These are phyloP conservation scores for Austroboletus novae-zelandiae DNA, from an alignment of 1,284 basidiomycete species.

Conservation along the genomic window DNA sequence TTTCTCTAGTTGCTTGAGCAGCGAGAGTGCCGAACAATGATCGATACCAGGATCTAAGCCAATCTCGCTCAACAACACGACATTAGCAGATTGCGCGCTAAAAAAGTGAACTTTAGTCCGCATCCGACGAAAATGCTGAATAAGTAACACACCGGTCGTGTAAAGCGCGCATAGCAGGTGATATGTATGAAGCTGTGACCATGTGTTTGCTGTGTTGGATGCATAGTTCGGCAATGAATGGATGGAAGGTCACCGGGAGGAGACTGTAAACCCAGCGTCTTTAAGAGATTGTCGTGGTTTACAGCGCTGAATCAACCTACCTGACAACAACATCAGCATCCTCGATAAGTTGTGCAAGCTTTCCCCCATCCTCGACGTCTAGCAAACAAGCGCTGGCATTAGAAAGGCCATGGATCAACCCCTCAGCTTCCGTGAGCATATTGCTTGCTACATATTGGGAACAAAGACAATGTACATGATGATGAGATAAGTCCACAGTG, in stretches of 20 bases:
- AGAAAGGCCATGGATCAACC: constrained; percentile 49
- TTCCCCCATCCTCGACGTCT: constrained; percentile 57
- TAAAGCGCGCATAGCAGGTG: constrained; percentile 73
- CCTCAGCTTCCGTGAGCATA: constrained; percentile 57
- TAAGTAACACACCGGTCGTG: constrained; percentile 50
- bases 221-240: constrained; percentile 73
- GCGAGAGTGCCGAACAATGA: constrained; percentile 84
- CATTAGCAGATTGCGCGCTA: constrained; percentile 66
- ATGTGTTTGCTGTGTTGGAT: constrained; percentile 76
- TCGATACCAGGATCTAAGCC: constrained; percentile 97
- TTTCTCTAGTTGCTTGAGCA: constrained; percentile 59
- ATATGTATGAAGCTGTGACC: constrained; percentile 92
- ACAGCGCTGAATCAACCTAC: constrained; percentile 34
- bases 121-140: neutral
- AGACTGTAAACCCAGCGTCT: constrained; percentile 46
- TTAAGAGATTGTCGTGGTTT: too few relatives aligned
- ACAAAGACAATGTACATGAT: constrained; percentile 5
- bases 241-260: constrained; percentile 79
- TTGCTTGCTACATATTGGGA: constrained; percentile 47
- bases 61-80: constrained; percentile 89
- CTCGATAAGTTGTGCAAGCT: constrained; percentile 54
- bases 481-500: constrained; percentile 11
- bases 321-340: constrained; percentile 68
- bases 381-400: constrained; percentile 62
- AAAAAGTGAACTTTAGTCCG: neutral